A percentile compares a stretch with the other conserved stretches of the same genome.
Conservation (phyloP, 2,329 filamentous ascomycete genomes). For the Colletotrichum agaves region DNA sequence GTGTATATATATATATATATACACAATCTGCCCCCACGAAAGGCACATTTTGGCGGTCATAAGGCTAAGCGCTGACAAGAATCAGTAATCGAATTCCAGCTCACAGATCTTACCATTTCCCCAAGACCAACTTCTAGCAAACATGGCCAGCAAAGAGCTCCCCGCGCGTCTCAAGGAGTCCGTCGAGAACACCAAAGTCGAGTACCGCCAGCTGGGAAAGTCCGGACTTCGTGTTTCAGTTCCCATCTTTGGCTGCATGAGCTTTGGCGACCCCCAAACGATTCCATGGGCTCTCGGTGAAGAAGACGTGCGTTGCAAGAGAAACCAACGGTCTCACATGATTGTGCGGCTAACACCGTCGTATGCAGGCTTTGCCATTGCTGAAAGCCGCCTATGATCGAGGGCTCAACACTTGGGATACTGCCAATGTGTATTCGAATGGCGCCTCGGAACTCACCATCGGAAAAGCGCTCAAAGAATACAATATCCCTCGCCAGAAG, state of each 20-base stretch:
- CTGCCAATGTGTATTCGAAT: conserved; percentile 66
- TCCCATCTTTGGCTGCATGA: conserved; percentile 74
- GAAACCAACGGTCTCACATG: neutral
- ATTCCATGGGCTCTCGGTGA: conserved; percentile 68
- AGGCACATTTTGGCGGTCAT: too few species aligned
- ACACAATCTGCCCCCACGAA: neutral
- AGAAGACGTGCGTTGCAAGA: conserved; percentile 49
- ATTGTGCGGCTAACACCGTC: neutral
- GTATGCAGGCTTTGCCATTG: conserved; percentile 59
- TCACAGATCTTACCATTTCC: neutral
- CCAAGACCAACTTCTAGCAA: neutral
- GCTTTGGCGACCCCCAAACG: conserved; percentile 64
- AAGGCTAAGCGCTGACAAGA: neutral
- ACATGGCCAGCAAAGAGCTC: conserved; percentile 28
- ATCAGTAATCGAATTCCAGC: neutral
- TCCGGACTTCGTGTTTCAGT: conserved; percentile 71
- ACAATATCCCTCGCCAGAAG: conserved; percentile 65
- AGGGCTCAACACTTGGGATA: conserved; percentile 71
- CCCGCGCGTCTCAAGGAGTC: conserved; percentile 40
- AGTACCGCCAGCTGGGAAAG: conserved; percentile 66
- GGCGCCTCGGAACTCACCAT: conserved; percentile 64
- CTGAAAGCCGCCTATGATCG: conserved; percentile 72
- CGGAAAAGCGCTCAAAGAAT: conserved; percentile 69
- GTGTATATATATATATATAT: too few species aligned
- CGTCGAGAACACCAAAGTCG: conserved; percentile 52